Evolutionary conservation across 2,329 filamentous ascomycete genomes (phyloP).

Genomic region (Cladosporium sp.): DNA sequence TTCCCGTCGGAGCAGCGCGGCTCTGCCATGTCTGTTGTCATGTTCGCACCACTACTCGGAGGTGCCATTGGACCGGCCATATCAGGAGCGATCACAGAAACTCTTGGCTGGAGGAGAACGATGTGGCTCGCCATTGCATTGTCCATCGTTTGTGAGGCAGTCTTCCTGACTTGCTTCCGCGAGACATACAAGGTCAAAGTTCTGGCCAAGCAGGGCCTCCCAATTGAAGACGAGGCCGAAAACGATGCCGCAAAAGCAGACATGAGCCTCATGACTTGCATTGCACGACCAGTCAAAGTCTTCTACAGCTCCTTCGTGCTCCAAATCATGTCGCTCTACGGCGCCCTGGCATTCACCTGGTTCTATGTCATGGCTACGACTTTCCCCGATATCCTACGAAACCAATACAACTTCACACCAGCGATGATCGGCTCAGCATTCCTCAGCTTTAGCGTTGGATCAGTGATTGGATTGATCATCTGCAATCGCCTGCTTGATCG

Average conservation of each 20-base stretch:
- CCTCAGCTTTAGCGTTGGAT: slow-evolving; percentile 53
- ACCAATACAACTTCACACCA: slow-evolving; percentile 48
- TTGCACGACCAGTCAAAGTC: slow-evolving; percentile 45
- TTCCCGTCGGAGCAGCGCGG: slow-evolving; percentile 60
- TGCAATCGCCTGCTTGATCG: slow-evolving; percentile 41
- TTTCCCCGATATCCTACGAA: slow-evolving; percentile 44
- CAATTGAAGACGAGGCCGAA: slow-evolving; percentile 16
- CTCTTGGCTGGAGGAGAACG: slow-evolving; percentile 55
- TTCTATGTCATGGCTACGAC: slow-evolving; percentile 51
- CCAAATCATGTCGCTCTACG: slow-evolving; percentile 51
- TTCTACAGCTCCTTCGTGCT: slow-evolving; percentile 55
- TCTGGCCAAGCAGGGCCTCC: slow-evolving; percentile 32
- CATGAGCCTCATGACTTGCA: slow-evolving; percentile 36
- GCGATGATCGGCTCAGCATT: slow-evolving; percentile 56
- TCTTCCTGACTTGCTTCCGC: slow-evolving; percentile 53
- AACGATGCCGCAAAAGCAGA: background rate
- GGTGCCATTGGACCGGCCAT: slow-evolving; percentile 60
- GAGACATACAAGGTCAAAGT: slow-evolving; percentile 65
- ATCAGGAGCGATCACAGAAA: slow-evolving; percentile 56
- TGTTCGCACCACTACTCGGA: slow-evolving; percentile 59
- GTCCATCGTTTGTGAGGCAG: slow-evolving; percentile 51
- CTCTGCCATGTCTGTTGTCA: slow-evolving; percentile 58
- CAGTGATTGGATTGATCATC: slow-evolving; percentile 39
- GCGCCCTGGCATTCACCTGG: slow-evolving; percentile 44
- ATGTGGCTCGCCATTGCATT: slow-evolving; percentile 54